phyloP scores from a whole-genome alignment of 164 flowering plant genomes.

The Malania oleifera region DNA sequence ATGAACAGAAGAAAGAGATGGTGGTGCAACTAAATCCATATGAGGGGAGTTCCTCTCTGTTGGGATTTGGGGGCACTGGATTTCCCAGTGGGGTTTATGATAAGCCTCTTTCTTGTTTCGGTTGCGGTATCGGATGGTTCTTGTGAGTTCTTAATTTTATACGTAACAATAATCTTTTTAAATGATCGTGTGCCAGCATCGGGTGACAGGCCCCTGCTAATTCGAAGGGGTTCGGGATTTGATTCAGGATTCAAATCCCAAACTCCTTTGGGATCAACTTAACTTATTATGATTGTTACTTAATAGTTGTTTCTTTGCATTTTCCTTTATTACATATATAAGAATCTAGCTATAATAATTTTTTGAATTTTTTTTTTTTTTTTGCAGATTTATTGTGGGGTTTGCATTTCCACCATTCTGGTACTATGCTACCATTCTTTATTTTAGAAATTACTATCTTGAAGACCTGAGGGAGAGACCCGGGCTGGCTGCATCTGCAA shows the following conservation, averaged over 20 bases:
- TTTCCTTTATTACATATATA: not conserved
- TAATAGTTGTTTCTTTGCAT: not conserved
- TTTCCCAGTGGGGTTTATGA: constrained; percentile 20
- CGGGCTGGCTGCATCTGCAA: constrained; percentile 36
- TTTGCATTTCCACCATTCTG: constrained; percentile 30
- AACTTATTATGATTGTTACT: not conserved
- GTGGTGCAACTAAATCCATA: not conserved
- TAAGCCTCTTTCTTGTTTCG: constrained; percentile 26
- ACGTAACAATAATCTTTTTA: no score
- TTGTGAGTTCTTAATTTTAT: constrained; percentile 17
- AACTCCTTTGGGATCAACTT: no score
- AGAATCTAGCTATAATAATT: not conserved
- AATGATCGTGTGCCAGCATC: no score
- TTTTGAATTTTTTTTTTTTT: not conserved
- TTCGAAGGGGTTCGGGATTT: no score
- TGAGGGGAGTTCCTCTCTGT: not conserved
- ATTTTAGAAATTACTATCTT: constrained; percentile 21
- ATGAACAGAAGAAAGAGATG: not conserved
- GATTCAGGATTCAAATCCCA: no score
- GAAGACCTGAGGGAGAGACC: constrained; percentile 32
- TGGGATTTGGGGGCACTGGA: no score
- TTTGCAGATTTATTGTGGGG: constrained; percentile 25
- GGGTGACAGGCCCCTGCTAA: no score
- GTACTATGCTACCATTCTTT: constrained; percentile 31
- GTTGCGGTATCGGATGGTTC: constrained; percentile 36